Conservation (phyloP, 495 filamentous ascomycete genomes). For the Tetracladium setigerum region DNA sequence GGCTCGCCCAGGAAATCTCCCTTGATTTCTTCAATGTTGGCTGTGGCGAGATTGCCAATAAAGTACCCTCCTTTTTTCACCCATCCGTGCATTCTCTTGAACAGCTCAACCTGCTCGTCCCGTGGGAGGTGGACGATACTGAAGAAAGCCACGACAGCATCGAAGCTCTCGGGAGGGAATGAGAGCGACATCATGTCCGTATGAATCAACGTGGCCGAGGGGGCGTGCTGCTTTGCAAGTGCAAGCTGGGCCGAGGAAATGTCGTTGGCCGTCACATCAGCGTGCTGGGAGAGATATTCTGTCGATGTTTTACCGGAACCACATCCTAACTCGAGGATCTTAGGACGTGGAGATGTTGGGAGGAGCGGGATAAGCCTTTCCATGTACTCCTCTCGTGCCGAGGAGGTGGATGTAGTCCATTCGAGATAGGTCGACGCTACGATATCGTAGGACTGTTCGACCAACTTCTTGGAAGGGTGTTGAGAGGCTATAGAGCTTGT, state of each 20-base stretch:
- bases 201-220: constrained; percentile 16
- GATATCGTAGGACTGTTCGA: constrained; percentile 29
- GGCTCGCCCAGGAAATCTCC: constrained; percentile 22
- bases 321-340: constrained; percentile 34
- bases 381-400: constrained; percentile 25
- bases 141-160: constrained; percentile 36
- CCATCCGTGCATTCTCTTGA: constrained; percentile 30
- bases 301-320: constrained; percentile 33
- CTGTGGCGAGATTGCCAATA: constrained; percentile 31
- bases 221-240: constrained; percentile 22
- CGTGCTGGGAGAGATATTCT: constrained; percentile 17
- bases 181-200: constrained; percentile 35
- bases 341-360: neutral
- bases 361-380: constrained; percentile 22
- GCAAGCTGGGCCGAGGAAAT: constrained; percentile 29
- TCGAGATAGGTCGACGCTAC: constrained; percentile 31
- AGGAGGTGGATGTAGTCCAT: constrained; percentile 27
- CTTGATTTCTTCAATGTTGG: constrained; percentile 14
- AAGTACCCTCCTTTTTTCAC: constrained; percentile 33
- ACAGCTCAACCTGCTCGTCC: constrained; percentile 28
- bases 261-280: constrained; percentile 31
- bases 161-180: constrained; percentile 24
- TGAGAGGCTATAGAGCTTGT: too few relatives aligned
- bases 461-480: constrained; percentile 14
- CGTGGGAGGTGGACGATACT: constrained; percentile 39